Evolutionary conservation across 345 rosid species (phyloP).

Genomic region (Citrus medica): DNA sequence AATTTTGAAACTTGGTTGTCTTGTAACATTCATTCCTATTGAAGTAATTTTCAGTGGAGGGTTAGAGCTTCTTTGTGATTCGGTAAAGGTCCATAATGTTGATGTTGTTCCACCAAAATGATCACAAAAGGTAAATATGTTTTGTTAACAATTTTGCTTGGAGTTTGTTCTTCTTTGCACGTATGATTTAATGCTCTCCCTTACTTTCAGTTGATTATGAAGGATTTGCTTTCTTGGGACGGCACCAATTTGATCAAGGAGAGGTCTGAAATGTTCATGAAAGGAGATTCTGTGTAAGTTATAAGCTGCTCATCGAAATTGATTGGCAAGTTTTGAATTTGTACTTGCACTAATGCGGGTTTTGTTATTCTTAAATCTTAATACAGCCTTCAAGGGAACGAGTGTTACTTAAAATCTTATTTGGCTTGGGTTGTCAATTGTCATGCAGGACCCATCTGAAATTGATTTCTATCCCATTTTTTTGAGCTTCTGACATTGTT

Average conservation of each 20-base stretch:
- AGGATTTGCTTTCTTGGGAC: conserved; percentile 75
- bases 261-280: conserved; percentile 97
- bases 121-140: conserved; percentile 45
- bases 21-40: background rate
- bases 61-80: conserved; percentile 75
- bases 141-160: background rate
- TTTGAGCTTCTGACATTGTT: background rate
- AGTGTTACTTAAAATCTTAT: background rate
- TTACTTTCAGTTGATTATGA: conserved; percentile 64
- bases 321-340: conserved; percentile 1
- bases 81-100: conserved; percentile 69
- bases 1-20: background rate
- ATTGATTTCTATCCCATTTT: background rate
- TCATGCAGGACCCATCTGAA: conserved; percentile 39
- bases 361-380: background rate
- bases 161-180: background rate
- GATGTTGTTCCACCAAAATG: conserved; percentile 49
- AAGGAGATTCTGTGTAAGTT: conserved; percentile 89
- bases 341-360: background rate
- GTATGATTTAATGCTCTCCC: background rate
- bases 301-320: conserved; percentile 1
- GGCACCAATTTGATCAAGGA: conserved; percentile 80
- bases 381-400: background rate
- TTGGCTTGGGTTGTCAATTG: conserved; percentile 18
- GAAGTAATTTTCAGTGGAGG: conserved; percentile 53